Evolutionary conservation across 2,329 filamentous ascomycete species (phyloP).

Genomic region (Talaromyces sp.): DNA sequence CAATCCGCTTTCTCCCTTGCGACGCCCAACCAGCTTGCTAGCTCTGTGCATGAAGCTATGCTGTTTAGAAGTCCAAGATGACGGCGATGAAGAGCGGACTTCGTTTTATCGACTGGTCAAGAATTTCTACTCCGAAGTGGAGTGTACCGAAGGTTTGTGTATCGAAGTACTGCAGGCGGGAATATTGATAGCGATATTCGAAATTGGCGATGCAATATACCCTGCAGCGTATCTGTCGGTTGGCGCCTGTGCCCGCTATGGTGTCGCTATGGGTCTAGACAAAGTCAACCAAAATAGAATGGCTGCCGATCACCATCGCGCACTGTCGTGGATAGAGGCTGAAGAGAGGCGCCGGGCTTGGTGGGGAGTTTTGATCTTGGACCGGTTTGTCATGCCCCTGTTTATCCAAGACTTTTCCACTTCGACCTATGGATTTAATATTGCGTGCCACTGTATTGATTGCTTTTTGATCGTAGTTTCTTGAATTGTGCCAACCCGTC

Average conservation of each 20-base stretch:
- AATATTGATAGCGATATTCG: constrained; percentile 12
- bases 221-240: constrained; percentile 13
- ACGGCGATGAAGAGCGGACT: not conserved
- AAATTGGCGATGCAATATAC: constrained; percentile 15
- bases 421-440: not conserved
- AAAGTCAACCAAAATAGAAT: constrained; percentile 9
- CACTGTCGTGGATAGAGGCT: constrained; percentile 9
- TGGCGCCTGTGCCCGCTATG: constrained; percentile 13
- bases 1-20: constrained; percentile 2
- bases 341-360: constrained; percentile 12
- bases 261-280: constrained; percentile 10
- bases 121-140: constrained; percentile 12
- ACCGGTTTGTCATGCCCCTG: not conserved
- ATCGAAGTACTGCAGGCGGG: constrained; percentile 9
- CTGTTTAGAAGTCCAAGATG: not conserved
- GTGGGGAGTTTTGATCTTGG: constrained; percentile 12
- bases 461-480: not conserved
- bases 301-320: not conserved
- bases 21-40: constrained; percentile 5
- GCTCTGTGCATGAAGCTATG: constrained; percentile 12
- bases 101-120: constrained; percentile 8
- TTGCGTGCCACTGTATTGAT: not conserved
- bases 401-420: not conserved
- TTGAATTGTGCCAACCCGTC: constrained; percentile 4
- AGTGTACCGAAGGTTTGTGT: constrained; percentile 13